These are phyloP conservation scores for Taphrina communis DNA, from an alignment of 1,139 yeast species.

Conservation along the genomic window DNA sequence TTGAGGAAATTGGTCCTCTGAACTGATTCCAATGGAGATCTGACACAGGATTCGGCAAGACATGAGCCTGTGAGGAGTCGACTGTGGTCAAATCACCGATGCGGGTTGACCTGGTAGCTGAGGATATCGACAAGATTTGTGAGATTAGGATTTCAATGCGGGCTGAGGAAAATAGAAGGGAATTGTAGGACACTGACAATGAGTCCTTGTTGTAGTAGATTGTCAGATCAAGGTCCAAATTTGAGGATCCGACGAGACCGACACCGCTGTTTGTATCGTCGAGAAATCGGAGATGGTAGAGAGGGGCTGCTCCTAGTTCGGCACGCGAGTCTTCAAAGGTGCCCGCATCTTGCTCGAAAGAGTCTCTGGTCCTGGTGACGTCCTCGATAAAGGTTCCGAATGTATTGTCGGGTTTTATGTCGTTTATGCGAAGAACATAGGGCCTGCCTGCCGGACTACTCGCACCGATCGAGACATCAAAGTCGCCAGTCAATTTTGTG, in stretches of 20 bases:
- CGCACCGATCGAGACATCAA: conserved; percentile 84
- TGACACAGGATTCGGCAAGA: conserved; percentile 84
- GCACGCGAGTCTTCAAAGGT: conserved; percentile 5
- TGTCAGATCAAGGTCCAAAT: conserved; percentile 61
- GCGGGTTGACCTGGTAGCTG: conserved; percentile 51
- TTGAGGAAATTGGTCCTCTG: conserved; percentile 95
- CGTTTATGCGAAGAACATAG: conserved; percentile 20
- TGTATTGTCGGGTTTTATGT: conserved; percentile 58
- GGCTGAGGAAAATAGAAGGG: conserved; percentile 71
- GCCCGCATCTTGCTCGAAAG: conserved; percentile 14
- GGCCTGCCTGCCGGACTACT: conserved; percentile 57
- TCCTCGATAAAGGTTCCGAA: conserved; percentile 6
- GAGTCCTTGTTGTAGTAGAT: conserved; percentile 7
- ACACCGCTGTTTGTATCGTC: conserved; percentile 46
- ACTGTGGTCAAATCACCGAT: conserved; percentile 71
- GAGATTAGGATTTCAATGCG: conserved; percentile 73
- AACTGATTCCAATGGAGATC: conserved; percentile 90
- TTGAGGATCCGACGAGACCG: conserved; percentile 52
- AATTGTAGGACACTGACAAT: conserved; percentile 60
- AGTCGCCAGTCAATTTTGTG: conserved; percentile 88
- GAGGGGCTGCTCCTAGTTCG: conserved; percentile 10
- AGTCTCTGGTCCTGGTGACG: not conserved
- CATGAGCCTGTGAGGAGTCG: conserved; percentile 63
- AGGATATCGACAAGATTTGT: conserved; percentile 56
- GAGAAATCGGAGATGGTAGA: conserved; percentile 14